A percentile compares a stretch with the other conserved stretches of the same genome.
These are phyloP conservation scores for Pharus latifolius DNA, from an alignment of 176 grass and related monocot species.

Conservation along the genomic window DNA sequence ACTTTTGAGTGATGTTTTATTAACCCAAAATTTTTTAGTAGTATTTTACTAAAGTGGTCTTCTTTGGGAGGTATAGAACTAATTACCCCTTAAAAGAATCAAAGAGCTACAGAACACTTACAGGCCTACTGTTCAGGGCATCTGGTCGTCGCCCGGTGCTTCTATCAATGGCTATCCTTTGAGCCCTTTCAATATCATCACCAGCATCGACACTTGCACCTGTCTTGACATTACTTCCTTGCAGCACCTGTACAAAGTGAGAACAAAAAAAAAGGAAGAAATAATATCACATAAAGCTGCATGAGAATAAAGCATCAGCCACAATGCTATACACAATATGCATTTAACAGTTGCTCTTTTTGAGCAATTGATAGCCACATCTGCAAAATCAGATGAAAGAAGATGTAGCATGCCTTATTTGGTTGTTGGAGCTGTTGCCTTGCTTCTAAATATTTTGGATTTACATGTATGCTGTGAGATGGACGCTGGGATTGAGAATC, in stretches of 20 bases:
- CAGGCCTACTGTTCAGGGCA: constrained; percentile 30
- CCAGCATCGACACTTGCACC: constrained; percentile 20
- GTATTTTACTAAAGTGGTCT: background rate
- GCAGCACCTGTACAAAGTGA: constrained; percentile 38
- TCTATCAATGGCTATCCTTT: constrained; percentile 29
- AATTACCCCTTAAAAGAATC: constrained; percentile 3
- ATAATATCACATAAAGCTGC: background rate
- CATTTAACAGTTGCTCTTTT: background rate
- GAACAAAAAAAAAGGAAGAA: constrained; percentile 6
- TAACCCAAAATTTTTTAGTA: background rate
- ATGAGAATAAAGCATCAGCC: background rate
- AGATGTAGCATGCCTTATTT: constrained; percentile 32
- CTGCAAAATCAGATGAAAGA: background rate
- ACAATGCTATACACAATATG: background rate
- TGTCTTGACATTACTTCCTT: constrained; percentile 30
- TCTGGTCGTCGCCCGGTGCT: constrained; percentile 29
- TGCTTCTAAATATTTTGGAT: constrained; percentile 95
- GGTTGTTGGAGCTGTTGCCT: constrained; percentile 65
- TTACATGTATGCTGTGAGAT: constrained; percentile 88
- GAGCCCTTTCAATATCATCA: constrained; percentile 31
- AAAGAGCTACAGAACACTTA: constrained; percentile 28
- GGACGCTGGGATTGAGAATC: constrained; percentile 59
- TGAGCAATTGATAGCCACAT: background rate
- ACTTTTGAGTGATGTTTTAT: background rate
- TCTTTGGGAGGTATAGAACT: background rate